Conservation (phyloP, 2,329 filamentous ascomycete species). For the Xylariomycetidae sp. region DNA sequence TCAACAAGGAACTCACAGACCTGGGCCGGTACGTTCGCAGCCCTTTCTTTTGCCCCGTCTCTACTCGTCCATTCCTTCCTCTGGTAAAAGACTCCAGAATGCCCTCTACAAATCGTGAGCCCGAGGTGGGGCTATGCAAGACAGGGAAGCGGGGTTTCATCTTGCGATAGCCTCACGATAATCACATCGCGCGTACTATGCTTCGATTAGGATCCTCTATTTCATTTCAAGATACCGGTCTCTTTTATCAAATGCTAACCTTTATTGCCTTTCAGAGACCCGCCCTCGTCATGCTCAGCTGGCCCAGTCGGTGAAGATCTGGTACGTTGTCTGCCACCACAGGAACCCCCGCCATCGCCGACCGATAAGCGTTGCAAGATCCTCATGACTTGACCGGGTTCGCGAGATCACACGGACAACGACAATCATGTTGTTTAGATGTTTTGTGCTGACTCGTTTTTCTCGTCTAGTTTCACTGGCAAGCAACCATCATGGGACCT, state of each 20-base stretch:
- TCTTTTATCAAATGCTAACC: no score
- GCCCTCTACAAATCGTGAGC: no score
- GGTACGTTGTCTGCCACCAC: conserved; percentile 56
- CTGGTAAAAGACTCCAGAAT: no score
- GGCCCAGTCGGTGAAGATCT: conserved; percentile 95
- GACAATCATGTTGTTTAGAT: neutral
- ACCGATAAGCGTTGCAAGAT: conserved; percentile 18
- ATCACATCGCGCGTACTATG: neutral
- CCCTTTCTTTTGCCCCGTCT: conserved; percentile 13
- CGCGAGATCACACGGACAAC: conserved; percentile 7
- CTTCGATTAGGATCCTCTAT: no score
- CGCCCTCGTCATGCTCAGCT: conserved; percentile 96
- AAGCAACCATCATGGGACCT: conserved; percentile 99
- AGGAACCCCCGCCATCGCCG: conserved; percentile 21
- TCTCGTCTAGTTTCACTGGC: conserved; percentile 89
- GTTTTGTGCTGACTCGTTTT: conserved; percentile 25
- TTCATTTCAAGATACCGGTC: no score
- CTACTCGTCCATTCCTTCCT: no score
- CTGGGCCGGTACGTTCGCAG: conserved; percentile 69
- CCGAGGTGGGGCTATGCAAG: conserved; percentile 22
- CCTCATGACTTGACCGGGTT: conserved; percentile 16
- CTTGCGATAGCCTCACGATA: conserved; percentile 10
- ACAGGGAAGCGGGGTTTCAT: no score
- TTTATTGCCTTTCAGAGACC: conserved; percentile 68
- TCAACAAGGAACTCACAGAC: conserved; percentile 91